Conservation (phyloP, 2,329 filamentous ascomycete genomes). For the Clarireedia paspali region DNA sequence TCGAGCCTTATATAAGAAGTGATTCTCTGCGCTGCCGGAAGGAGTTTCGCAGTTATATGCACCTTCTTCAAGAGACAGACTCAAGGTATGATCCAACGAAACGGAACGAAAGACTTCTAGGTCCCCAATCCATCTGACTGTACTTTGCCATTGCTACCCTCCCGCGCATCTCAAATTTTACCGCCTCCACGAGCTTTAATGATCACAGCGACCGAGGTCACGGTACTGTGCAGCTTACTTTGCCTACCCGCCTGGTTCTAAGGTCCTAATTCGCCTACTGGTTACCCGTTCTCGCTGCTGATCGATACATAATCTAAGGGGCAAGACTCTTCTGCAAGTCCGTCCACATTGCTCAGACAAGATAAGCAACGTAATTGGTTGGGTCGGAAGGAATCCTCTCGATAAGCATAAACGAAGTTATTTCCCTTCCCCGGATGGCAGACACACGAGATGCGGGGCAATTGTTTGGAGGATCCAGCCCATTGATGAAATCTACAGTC, state of each 20-base stretch:
- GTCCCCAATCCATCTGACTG: neutral
- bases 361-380: neutral
- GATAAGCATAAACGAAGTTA: neutral
- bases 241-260: too few species aligned
- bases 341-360: neutral
- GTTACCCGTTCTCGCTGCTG: neutral
- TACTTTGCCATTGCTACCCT: neutral
- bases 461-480: neutral
- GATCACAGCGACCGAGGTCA: neutral
- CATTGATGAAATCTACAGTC: constrained; percentile 1
- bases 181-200: neutral
- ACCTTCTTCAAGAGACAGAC: too few species aligned
- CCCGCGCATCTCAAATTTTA: neutral
- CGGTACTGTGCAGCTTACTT: too few species aligned
- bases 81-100: too few species aligned
- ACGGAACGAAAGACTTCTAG: too few species aligned
- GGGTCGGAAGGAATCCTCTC: neutral
- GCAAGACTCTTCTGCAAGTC: neutral
- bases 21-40: too few species aligned
- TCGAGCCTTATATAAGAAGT: too few species aligned
- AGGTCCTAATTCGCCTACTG: too few species aligned
- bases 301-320: neutral
- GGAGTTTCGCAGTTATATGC: too few species aligned
- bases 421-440: constrained; percentile 6
- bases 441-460: constrained; percentile 4